Conservation (phyloP, 2,329 filamentous ascomycete genomes). For the Aspergillus fumigatus region DNA sequence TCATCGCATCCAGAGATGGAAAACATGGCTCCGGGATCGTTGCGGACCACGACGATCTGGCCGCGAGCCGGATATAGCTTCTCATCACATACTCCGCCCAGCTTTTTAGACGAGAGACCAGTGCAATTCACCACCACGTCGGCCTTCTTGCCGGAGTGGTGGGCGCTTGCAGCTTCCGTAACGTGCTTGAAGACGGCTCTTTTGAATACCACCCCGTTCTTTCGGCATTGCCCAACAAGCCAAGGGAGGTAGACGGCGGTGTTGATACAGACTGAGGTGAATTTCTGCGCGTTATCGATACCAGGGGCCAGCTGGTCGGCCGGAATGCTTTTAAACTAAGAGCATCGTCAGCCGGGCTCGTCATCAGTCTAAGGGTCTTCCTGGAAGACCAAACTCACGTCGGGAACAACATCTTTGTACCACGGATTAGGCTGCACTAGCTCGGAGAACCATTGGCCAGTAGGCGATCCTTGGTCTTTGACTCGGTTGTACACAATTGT, state of each 20-base stretch:
- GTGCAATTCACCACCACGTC: conserved; percentile 81
- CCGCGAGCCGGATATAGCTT: conserved; percentile 72
- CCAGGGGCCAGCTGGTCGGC: conserved; percentile 56
- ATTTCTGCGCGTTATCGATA: conserved; percentile 67
- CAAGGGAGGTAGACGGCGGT: conserved; percentile 82
- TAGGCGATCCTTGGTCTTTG: conserved; percentile 56
- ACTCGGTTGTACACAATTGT: conserved; percentile 55
- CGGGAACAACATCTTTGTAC: conserved; percentile 67
- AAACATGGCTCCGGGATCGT: conserved; percentile 68
- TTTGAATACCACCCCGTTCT: conserved; percentile 64
- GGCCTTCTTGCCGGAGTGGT: conserved; percentile 54
- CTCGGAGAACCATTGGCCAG: conserved; percentile 60
- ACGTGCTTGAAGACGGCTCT: conserved; percentile 66
- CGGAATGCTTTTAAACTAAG: conserved; percentile 59
- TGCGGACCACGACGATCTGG: conserved; percentile 78
- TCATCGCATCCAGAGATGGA: conserved; percentile 69
- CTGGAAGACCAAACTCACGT: conserved; percentile 43
- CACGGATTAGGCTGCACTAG: conserved; percentile 66
- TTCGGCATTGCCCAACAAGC: conserved; percentile 74
- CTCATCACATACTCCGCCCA: conserved; percentile 77
- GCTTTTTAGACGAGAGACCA: conserved; percentile 66
- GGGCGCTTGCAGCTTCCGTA: conserved; percentile 59
- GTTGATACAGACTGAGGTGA: conserved; percentile 88
- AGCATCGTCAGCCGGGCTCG: not conserved
- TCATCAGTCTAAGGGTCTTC: not conserved